Conservation (phyloP, 2,329 filamentous ascomycete genomes). For the Botrytis byssoidea region DNA sequence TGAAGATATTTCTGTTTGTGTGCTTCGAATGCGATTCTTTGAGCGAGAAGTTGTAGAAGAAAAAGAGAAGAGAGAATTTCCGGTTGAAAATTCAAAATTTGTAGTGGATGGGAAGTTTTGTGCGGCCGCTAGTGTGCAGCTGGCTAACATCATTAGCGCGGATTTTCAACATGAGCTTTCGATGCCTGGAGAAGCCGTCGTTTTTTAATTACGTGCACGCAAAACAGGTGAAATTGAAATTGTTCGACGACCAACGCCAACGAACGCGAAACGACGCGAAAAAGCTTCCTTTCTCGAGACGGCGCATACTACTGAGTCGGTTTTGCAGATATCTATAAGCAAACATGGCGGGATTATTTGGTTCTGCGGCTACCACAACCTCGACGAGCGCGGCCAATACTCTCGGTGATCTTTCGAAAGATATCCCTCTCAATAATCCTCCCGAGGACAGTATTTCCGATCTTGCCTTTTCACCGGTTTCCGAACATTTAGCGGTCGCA, state of each 20-base stretch:
- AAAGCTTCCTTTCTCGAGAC: neutral
- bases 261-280: constrained; percentile 16
- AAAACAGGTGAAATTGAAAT: constrained; percentile 12
- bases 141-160: neutral
- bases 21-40: constrained; percentile 99
- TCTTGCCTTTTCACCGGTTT: constrained; percentile 73
- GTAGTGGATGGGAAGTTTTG: constrained; percentile 12
- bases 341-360: constrained; percentile 64
- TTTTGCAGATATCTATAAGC: neutral
- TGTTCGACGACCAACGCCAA: constrained; percentile 4
- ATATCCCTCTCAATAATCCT: constrained; percentile 73
- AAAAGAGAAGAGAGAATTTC: constrained; percentile 31
- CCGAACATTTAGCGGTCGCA: constrained; percentile 81
- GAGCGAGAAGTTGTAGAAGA: constrained; percentile 74
- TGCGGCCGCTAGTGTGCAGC: constrained; percentile 17
- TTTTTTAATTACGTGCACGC: constrained; percentile 20
- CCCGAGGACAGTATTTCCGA: constrained; percentile 90
- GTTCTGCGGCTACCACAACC: constrained; percentile 49
- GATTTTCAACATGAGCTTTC: constrained; percentile 12
- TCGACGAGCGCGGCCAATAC: constrained; percentile 59
- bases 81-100: constrained; percentile 12
- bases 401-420: constrained; percentile 85
- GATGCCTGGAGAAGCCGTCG: constrained; percentile 7
- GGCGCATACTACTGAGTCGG: constrained; percentile 4
- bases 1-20: constrained; percentile 70